phyloP scores from a whole-genome alignment of 495 filamentous ascomycete species.

The Hamigera avellanea region DNA sequence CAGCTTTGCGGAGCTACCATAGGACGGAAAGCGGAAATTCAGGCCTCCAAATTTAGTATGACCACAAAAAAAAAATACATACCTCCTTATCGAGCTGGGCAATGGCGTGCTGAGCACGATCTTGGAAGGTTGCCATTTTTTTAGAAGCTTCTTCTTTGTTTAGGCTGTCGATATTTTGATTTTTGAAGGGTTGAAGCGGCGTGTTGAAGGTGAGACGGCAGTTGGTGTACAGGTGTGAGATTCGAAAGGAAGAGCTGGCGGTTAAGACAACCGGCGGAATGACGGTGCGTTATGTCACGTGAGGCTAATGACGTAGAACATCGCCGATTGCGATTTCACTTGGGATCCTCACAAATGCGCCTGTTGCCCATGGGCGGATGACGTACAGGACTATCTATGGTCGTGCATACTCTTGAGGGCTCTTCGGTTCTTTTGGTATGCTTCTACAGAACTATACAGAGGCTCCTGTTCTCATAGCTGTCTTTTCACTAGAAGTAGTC shows the following conservation, averaged over 20 bases:
- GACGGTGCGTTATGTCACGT: conserved; percentile 12
- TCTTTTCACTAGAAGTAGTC: too few relatives aligned
- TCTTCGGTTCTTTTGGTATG: too few relatives aligned
- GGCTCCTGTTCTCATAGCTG: too few relatives aligned
- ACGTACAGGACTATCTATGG: too few relatives aligned
- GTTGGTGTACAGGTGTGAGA: conserved; percentile 5
- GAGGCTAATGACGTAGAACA: conserved; percentile 12
- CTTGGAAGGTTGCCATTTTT: conserved; percentile 69
- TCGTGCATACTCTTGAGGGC: too few relatives aligned
- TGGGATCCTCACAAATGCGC: too few relatives aligned
- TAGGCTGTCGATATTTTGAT: too few relatives aligned
- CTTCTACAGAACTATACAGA: too few relatives aligned
- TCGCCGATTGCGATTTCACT: neutral
- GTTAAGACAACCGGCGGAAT: conserved; percentile 2
- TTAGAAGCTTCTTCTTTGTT: neutral
- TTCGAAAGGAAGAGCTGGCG: conserved; percentile 10
- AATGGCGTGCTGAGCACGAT: conserved; percentile 78
- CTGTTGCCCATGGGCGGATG: too few relatives aligned
- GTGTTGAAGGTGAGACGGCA: neutral
- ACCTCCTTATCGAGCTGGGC: conserved; percentile 94
- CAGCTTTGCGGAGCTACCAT: conserved; percentile 2
- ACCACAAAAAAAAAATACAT: conserved; percentile 14
- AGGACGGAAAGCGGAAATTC: neutral
- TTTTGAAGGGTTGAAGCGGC: neutral
- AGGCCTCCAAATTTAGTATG: neutral